These are phyloP conservation scores for Phenoliferia sp. DNA, from an alignment of 1,284 basidiomycete species.

Conservation along the genomic window DNA sequence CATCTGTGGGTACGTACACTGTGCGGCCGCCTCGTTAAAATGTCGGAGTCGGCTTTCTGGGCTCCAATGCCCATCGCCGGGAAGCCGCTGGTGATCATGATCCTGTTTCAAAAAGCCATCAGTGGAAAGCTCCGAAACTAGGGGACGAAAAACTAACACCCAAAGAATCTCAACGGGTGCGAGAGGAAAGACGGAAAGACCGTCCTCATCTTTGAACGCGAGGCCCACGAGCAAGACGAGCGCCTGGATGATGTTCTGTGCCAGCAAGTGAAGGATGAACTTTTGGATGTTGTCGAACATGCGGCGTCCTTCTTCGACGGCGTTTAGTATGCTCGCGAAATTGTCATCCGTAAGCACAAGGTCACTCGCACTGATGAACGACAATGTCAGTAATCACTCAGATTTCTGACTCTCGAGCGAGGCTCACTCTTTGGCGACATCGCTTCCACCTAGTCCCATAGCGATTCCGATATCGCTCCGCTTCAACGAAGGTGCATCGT, in stretches of 20 bases:
- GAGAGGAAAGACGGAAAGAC: slow-evolving; percentile 61
- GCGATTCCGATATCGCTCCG: slow-evolving; percentile 61
- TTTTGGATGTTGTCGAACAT: slow-evolving; percentile 44
- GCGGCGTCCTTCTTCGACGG: slow-evolving; percentile 60
- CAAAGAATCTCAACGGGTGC: slow-evolving; percentile 63
- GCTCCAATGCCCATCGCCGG: slow-evolving; percentile 44
- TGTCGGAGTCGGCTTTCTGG: slow-evolving; percentile 21
- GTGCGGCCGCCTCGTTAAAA: slow-evolving; percentile 23
- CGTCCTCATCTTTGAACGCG: slow-evolving; percentile 57
- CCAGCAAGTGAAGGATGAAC: slow-evolving; percentile 42
- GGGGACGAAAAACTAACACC: slow-evolving; percentile 43
- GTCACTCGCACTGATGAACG: slow-evolving; percentile 49
- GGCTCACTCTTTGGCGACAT: slow-evolving; percentile 56
- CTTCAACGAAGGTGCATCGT: slow-evolving; percentile 55
- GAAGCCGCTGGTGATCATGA: slow-evolving; percentile 41
- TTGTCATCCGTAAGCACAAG: slow-evolving; percentile 67
- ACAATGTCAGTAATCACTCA: not conserved
- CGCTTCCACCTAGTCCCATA: slow-evolving; percentile 64
- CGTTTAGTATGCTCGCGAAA: slow-evolving; percentile 60
- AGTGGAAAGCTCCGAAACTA: not conserved
- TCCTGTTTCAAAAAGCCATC: slow-evolving; percentile 19
- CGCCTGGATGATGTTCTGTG: slow-evolving; percentile 60
- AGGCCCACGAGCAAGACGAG: slow-evolving; percentile 55
- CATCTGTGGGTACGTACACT: slow-evolving; percentile 51
- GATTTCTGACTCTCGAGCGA: not conserved